A percentile compares a stretch with the other conserved stretches of the same genome.
Conservation (phyloP, 768 basidiomycete genomes). For the Fomitopsis serialis region DNA sequence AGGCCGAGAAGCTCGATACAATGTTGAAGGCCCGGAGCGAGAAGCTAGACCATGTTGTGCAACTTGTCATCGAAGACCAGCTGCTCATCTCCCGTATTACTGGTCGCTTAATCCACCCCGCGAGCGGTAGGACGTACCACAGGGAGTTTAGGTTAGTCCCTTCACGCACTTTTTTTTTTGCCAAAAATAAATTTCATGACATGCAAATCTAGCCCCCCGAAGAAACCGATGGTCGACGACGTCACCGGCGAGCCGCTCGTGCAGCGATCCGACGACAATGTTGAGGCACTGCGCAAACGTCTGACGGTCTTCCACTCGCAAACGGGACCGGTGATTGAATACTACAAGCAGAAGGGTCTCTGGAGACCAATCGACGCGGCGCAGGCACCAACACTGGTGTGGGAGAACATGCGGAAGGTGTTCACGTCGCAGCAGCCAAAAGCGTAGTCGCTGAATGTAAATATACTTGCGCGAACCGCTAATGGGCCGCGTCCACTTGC, state of each 20-base stretch:
- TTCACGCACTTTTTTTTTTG: neutral
- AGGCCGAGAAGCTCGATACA: slow-evolving; percentile 91
- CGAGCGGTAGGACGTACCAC: slow-evolving; percentile 91
- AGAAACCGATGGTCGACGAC: slow-evolving; percentile 93
- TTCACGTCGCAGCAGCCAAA: slow-evolving; percentile 33
- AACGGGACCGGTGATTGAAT: slow-evolving; percentile 93
- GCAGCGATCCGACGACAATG: slow-evolving; percentile 97
- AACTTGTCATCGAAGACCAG: slow-evolving; percentile 89
- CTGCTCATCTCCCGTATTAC: slow-evolving; percentile 97
- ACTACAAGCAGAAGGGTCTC: slow-evolving; percentile 88
- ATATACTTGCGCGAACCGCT: no score
- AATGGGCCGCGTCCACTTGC: no score
- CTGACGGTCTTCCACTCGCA: slow-evolving; percentile 86
- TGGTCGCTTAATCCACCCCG: slow-evolving; percentile 87
- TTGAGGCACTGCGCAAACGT: slow-evolving; percentile 89
- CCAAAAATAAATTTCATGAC: neutral
- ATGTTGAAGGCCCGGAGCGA: slow-evolving; percentile 85
- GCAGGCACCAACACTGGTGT: slow-evolving; percentile 88
- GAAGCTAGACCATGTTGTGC: slow-evolving; percentile 87
- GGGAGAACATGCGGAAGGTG: slow-evolving; percentile 71
- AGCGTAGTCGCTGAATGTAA: neutral
- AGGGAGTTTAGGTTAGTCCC: slow-evolving; percentile 82
- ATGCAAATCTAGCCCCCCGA: slow-evolving; percentile 69
- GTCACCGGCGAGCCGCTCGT: slow-evolving; percentile 92
- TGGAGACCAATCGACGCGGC: slow-evolving; percentile 93